phyloP scores from a whole-genome alignment of 257 asterid species.

The Nicotiana undulata region DNA sequence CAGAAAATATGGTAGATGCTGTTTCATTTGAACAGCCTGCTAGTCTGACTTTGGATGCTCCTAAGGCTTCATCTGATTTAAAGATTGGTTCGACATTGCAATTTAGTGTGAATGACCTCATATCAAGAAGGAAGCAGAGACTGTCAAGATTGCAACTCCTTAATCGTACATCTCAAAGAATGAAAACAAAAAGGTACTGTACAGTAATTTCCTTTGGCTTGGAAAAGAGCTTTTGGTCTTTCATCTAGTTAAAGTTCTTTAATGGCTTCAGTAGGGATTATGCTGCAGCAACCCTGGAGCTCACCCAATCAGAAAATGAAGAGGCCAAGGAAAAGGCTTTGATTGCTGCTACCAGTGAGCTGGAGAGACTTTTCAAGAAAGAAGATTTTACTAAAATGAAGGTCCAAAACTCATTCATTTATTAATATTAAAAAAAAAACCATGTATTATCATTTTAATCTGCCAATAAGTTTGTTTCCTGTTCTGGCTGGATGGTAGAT shows the following conservation, averaged over 20 bases:
- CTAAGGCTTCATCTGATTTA: conserved; percentile 41
- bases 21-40: conserved; percentile 31
- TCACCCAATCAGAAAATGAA: conserved; percentile 50
- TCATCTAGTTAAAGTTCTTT: conserved; percentile 2
- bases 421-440: background rate
- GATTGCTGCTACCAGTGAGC: conserved; percentile 85
- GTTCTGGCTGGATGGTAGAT: background rate
- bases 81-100: conserved; percentile 61
- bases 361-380: conserved; percentile 86
- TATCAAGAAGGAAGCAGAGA: conserved; percentile 67
- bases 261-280: conserved; percentile 42
- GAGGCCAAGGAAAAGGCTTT: conserved; percentile 73
- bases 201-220: background rate
- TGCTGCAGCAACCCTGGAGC: conserved; percentile 77
- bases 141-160: conserved; percentile 39
- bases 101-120: conserved; percentile 62
- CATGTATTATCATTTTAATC: background rate
- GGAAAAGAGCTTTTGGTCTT: background rate
- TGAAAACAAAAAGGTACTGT: conserved; percentile 44
- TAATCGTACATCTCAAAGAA: conserved; percentile 35
- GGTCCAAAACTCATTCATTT: conserved; percentile 35
- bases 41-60: conserved; percentile 33
- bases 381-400: conserved; percentile 79
- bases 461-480: background rate
- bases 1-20: conserved; percentile 26